Evolutionary conservation across 306 rosid genomes (phyloP).

Genomic region (Sesbania bispinosa): DNA sequence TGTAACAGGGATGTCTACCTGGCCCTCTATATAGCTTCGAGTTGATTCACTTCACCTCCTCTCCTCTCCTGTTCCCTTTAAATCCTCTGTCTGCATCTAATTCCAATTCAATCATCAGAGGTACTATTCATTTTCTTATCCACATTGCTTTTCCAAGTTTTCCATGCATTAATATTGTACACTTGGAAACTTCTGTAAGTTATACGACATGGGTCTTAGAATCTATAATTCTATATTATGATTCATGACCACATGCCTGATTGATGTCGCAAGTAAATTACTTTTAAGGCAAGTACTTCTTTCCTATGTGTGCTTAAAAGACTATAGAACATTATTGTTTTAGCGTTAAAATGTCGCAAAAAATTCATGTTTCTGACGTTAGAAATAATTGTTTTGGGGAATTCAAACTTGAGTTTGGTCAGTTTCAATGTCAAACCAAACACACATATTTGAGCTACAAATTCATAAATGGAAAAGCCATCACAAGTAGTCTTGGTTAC

Average conservation of each 20-base stretch:
- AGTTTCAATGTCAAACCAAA: too few relatives aligned
- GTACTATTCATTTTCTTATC: slow-evolving; percentile 13
- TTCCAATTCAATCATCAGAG: slow-evolving; percentile 15
- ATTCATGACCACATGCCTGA: too few relatives aligned
- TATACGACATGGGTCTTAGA: slow-evolving; percentile 12
- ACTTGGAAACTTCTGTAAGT: not conserved
- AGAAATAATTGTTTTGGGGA: too few relatives aligned
- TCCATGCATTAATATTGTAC: not conserved
- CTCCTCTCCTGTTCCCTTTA: not conserved
- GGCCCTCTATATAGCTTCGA: slow-evolving; percentile 28
- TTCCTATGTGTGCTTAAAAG: not conserved
- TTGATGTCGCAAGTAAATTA: too few relatives aligned
- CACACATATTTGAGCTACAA: not conserved
- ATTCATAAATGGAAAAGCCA: too few relatives aligned
- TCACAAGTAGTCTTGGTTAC: too few relatives aligned
- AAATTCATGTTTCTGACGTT: too few relatives aligned
- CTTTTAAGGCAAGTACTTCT: not conserved
- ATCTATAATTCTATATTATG: too few relatives aligned
- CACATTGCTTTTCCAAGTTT: not conserved
- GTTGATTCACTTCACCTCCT: slow-evolving; percentile 14
- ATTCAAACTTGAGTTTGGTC: too few relatives aligned
- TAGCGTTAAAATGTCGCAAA: too few relatives aligned
- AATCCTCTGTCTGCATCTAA: slow-evolving; percentile 14
- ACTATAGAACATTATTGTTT: too few relatives aligned
- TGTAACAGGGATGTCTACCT: too few relatives aligned